phyloP scores from a whole-genome alignment of 192 early-diverging fungal species.

The Linnemannia schmuckeri region DNA sequence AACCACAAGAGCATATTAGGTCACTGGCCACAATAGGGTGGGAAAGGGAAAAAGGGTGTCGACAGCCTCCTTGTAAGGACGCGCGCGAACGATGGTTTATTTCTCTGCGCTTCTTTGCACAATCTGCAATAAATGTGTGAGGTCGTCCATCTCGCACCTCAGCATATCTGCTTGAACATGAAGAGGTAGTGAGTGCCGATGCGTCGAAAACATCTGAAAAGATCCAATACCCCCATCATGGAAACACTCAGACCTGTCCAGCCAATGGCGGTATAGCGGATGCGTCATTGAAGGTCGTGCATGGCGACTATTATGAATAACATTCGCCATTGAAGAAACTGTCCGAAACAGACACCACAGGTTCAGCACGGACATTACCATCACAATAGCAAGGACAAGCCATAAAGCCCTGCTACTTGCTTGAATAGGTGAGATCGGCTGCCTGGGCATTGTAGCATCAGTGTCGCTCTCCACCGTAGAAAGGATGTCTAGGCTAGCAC shows the following conservation, averaged over 20 bases:
- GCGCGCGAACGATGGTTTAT: no score
- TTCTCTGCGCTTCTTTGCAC: not conserved
- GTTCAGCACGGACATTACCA: constrained; percentile 24
- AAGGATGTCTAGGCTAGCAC: not conserved
- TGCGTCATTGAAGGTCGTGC: not conserved
- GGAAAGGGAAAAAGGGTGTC: no score
- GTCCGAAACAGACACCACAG: constrained; percentile 22
- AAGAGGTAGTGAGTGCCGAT: constrained; percentile 1
- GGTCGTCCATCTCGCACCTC: constrained; percentile 15
- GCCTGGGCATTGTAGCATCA: not conserved
- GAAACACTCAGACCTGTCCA: not conserved
- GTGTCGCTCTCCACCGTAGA: no score
- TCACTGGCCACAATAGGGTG: no score
- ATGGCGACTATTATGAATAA: constrained; percentile 2
- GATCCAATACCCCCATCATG: not conserved
- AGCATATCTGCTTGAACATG: constrained; percentile 23
- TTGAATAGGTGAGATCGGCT: not conserved
- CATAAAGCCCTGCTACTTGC: not conserved
- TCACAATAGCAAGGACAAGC: not conserved
- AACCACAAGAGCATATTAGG: no score
- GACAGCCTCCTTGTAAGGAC: no score
- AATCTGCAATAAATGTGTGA: not conserved
- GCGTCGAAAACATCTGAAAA: not conserved
- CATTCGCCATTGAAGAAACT: constrained; percentile 20
- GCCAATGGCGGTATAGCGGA: not conserved